Base-by-base conservation (phyloP, 2,329 filamentous ascomycete species). In the Botrytis elliptica region DNA sequence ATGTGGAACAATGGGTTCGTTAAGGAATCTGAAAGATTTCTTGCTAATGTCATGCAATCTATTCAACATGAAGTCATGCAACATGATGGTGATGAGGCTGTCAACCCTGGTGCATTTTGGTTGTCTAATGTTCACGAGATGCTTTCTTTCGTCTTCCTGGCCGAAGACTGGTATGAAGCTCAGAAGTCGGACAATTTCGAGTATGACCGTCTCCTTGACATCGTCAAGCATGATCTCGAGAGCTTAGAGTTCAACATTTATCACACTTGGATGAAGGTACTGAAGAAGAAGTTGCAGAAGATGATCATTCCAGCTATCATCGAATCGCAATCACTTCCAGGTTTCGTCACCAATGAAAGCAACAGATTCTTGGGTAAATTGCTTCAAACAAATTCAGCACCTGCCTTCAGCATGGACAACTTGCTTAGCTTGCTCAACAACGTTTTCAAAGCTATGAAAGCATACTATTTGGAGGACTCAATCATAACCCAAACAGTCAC, bases 1-100 rank as follows among this genome's bases (percentile, higher is more conserved):
- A 99, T 99, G 96, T 99, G 96, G 96, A 99, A 99, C 86, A 99
- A 99, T 80, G 96, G 96, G 65, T 99, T 98, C 81, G 96, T 99
- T 79, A 99, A 99, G 86, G 96, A 99, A 84, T 98, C 96, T 6
- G 96, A 99, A 84, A 93, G 95, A 72, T 99, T 99, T 89, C 88
- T 99, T 76, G 96, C 96, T 81, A 99, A 98, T 80, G 96, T 99
- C 77, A 99, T 99, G 96, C 96, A 98, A 84, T 97, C 95, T 12
- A 98, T 99, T 80, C 96, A 99, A 83, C 95, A 98, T 83, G 96
- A 99, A 83, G 96, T 99, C 73, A 98, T 99, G 96, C 93, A 97
- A 81, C 94, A 99, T 82, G 95, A 99, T 78, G 95, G 95, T 63
- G 96, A 99, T 74, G 95, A 98, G 80, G 95, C 95, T 55, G 93